Base-by-base conservation (phyloP, 108 stramenopile species). In the Stephanodiscus triporus region DNA sequence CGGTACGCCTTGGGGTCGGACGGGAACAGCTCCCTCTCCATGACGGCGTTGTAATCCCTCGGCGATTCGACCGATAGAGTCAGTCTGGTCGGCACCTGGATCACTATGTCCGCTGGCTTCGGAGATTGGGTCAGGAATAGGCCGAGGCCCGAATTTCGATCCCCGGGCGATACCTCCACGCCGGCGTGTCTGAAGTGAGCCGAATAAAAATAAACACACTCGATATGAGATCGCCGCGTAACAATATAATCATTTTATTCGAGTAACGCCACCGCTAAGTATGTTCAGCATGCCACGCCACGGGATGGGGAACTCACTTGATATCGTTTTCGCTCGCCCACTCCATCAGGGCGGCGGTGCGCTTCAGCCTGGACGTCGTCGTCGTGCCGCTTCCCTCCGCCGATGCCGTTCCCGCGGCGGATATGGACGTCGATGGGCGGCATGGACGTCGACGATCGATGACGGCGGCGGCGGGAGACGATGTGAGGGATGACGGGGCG, bases 41-140 rank as follows among this genome's bases (percentile, higher is more conserved):
- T 81, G 0, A 70, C 72, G 6, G 47, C 53, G 57, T 83, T 83
- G 68, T 83, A 83, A 26, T 84, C 85, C 16, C 65, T 75, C 17
- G 86, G 86, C 24, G 79, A 63, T 65, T 89, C 89, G 6, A 91
- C 90, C 0, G 88, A 85, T 14, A 94, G 68, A 6, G 85, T 88
- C 7, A 89, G 67, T 24, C 79, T 76, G 22, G 87, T 70, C 16
- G 92, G 92, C 14, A 93, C 90, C 47, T 84, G 78, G 14, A 91
- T 72, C 24, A 93, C 64, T 7, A 93, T 66, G 26, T 72, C 70
- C 47, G 77, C 71, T 4, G 87, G 55, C 22, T 75, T 73, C 23
- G 86, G 73, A 23, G 75, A 32, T 61, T 73, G 60, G 9, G 78
- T 79, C 16, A 86, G 56, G 30, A 83, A 70, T 27, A 88, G 79